These are phyloP conservation scores for Malassezia obtusa DNA, from an alignment of 1,284 basidiomycete genomes.

Conservation along the genomic window DNA sequence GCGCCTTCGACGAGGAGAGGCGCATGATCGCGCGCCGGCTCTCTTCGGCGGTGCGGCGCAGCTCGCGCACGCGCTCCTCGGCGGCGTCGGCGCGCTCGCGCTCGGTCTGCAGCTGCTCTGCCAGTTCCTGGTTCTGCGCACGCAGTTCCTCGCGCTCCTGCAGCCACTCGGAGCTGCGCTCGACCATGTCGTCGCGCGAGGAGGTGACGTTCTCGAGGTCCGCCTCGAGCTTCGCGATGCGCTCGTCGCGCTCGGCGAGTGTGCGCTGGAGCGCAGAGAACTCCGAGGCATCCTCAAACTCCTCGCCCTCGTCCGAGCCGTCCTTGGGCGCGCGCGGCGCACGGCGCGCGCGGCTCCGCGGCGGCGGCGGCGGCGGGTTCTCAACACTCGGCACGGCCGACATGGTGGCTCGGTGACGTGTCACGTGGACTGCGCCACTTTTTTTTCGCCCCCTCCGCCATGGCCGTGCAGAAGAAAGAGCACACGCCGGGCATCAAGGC, in stretches of 20 bases:
- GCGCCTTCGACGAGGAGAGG: slow-evolving; percentile 26
- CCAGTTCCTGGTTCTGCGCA: slow-evolving; percentile 17
- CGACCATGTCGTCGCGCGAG: slow-evolving; percentile 25
- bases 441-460: slow-evolving; percentile 16
- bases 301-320: neutral
- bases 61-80: slow-evolving; percentile 36
- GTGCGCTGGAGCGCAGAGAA: neutral
- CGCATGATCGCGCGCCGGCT: slow-evolving; percentile 40
- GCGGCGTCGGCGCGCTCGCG: slow-evolving; percentile 25
- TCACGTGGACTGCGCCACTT: slow-evolving; percentile 1
- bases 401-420: neutral
- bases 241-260: neutral
- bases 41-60: slow-evolving; percentile 38
- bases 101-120: slow-evolving; percentile 17
- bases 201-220: slow-evolving; percentile 28
- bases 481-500: slow-evolving; percentile 18
- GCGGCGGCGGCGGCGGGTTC: slow-evolving; percentile 9
- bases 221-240: slow-evolving; percentile 19
- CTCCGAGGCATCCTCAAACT: neutral
- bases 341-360: slow-evolving; percentile 8
- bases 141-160: slow-evolving; percentile 32
- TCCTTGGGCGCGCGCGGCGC: neutral
- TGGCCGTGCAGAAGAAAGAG: slow-evolving; percentile 27
- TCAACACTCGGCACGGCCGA: neutral
- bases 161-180: slow-evolving; percentile 32